A percentile compares a stretch with the other conserved stretches of the same genome.
Conservation (phyloP, 805 yeast genomes). For the Yamadazyma nakazawae region DNA sequence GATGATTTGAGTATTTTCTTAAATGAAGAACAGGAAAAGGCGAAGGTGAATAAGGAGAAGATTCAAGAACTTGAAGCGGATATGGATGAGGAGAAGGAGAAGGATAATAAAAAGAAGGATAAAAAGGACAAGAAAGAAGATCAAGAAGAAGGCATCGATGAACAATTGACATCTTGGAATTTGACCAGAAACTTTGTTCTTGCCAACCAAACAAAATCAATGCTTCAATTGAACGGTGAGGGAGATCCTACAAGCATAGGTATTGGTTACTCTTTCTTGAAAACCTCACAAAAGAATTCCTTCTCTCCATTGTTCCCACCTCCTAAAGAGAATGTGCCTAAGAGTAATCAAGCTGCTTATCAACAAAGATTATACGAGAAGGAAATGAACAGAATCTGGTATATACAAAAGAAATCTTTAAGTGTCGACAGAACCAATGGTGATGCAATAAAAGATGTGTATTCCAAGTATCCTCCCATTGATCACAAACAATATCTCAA, state of each 20-base stretch:
- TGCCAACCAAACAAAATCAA: slow-evolving; percentile 95
- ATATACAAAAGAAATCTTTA: slow-evolving; percentile 67
- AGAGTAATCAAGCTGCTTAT: slow-evolving; percentile 39
- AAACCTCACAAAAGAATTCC: slow-evolving; percentile 95
- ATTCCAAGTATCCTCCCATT: slow-evolving; percentile 36
- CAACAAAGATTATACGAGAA: slow-evolving; percentile 92
- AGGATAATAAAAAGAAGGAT: slow-evolving; percentile 21
- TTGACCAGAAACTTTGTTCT: slow-evolving; percentile 85
- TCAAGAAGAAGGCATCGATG: slow-evolving; percentile 62
- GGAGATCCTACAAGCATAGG: slow-evolving; percentile 95
- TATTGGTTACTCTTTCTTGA: slow-evolving; percentile 80
- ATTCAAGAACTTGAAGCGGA: slow-evolving; percentile 29
- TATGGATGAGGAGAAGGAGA: slow-evolving; percentile 36
- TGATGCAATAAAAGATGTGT: slow-evolving; percentile 31
- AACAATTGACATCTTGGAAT: slow-evolving; percentile 92
- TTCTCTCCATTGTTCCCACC: slow-evolving; percentile 47
- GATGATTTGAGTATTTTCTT: slow-evolving; percentile 68
- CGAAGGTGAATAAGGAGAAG: slow-evolving; percentile 24
- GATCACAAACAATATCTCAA: slow-evolving; percentile 31
- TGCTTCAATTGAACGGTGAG: slow-evolving; percentile 90
- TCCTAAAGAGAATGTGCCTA: slow-evolving; percentile 35
- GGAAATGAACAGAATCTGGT: slow-evolving; percentile 88
- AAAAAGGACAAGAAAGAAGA: slow-evolving; percentile 31
- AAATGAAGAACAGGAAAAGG: slow-evolving; percentile 24
- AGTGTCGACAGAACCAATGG: slow-evolving; percentile 27